Base-by-base conservation (phyloP, 2,329 filamentous ascomycete genomes). In the Didymellaceae sp. region DNA sequence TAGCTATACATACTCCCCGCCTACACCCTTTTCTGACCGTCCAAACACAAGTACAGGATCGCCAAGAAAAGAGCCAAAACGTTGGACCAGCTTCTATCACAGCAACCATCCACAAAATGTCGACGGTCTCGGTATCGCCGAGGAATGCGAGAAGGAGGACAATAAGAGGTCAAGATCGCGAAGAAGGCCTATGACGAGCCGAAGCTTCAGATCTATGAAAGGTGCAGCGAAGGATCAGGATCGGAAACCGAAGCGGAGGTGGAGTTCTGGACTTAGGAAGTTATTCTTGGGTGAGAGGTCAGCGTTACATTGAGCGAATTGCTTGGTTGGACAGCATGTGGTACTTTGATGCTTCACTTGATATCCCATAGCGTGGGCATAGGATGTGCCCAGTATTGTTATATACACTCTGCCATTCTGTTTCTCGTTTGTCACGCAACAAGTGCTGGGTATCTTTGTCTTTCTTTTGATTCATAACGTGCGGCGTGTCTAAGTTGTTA, bases 221-320 rank as follows among this genome's bases (percentile, higher is more conserved):
- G 21, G 48, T 10, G 48, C 48, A 25, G 48, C 48, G 13, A 46
- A 46, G 26, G 48, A 46, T 7, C 48, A 52, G 32, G 48, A 52
- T 11, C 31, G 37, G 37, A 61, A 59, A 24, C 39, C 54, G 8
- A 61, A 52, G 37, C 57, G 58, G 24, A 59, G 53, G 28, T 66
- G 63, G 63, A 64, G 62, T 40, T 55, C 52, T 1, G 55, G 63
- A 8, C 20, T 67, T 39, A 57, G 51, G 33, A 62, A 51, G 45
- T 40, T 66, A 39, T 66, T 67, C 26, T 25, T 42, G 25, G 37
- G 48, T 6, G 42, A 52, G 42, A 25, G 25, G n/a, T 22, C 37
- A 5, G 37, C 20, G 26, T 14, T 17, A 42, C 37, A 22, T 18
- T 46, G 13, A 52, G 30, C 16, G 40, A n/a, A n/a, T n/a, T n/a